These are phyloP conservation scores for Mycosphaerelloides madeirae DNA, from an alignment of 2,329 filamentous ascomycete genomes.

Conservation along the genomic window DNA sequence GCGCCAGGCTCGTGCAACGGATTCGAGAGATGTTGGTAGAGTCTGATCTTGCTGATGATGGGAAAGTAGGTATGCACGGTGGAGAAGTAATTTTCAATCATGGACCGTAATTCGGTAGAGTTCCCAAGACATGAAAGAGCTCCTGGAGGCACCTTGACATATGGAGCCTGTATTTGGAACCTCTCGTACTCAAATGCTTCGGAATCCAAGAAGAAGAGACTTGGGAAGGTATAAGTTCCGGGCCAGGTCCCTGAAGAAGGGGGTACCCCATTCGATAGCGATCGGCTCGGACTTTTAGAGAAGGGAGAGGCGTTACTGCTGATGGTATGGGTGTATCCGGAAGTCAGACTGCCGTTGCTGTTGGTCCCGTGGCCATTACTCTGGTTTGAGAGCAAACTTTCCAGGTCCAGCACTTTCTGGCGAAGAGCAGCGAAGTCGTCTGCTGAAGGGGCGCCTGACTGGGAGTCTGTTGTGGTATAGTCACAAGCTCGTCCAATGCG, in stretches of 20 bases:
- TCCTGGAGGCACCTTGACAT: conserved; percentile 38
- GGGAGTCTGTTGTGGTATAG: conserved; percentile 16
- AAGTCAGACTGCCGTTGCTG: conserved; percentile 17
- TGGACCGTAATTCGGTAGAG: conserved; percentile 35
- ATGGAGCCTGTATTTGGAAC: conserved; percentile 37
- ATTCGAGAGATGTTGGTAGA: conserved; percentile 38
- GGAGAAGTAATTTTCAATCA: conserved; percentile 41
- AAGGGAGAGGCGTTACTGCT: not conserved
- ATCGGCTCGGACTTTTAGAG: too few relatives aligned
- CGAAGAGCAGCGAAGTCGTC: conserved; percentile 21
- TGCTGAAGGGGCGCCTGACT: conserved; percentile 11
- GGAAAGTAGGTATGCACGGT: conserved; percentile 48
- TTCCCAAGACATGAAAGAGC: conserved; percentile 35
- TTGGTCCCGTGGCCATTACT: conserved; percentile 8
- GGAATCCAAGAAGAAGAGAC: conserved; percentile 43
- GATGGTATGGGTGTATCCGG: not conserved
- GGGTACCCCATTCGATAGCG: too few relatives aligned
- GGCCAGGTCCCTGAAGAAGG: conserved; percentile 8
- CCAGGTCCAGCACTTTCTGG: conserved; percentile 23
- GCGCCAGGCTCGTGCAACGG: conserved; percentile 43
- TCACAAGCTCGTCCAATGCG: conserved; percentile 24
- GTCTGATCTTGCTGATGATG: conserved; percentile 45
- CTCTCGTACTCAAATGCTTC: conserved; percentile 37
- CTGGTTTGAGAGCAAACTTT: conserved; percentile 13
- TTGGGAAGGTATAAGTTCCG: conserved; percentile 34